A percentile compares a stretch with the other conserved stretches of the same genome.
Conservation (phyloP, 148 eudicot species). For the Cornus kousa region DNA sequence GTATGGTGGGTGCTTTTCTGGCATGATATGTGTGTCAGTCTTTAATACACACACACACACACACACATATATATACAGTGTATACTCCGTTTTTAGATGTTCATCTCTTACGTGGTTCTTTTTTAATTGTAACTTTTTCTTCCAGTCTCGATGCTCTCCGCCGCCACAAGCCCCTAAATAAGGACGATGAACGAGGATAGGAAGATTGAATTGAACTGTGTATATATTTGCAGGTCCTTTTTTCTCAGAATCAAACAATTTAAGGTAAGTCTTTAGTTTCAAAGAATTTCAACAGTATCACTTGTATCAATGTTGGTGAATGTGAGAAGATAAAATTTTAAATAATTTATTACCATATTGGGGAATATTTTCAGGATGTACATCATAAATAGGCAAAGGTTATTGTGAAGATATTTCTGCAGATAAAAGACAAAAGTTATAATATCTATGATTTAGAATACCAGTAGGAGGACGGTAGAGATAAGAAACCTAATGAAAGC, state of each 20-base stretch:
- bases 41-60: not conserved
- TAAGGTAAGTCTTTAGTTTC: not conserved
- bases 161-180: not conserved
- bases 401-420: too few species aligned
- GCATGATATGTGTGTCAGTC: not conserved
- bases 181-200: not conserved
- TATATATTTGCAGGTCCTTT: not conserved
- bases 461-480: too few species aligned
- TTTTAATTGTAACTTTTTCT: not conserved
- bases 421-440: too few species aligned
- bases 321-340: too few species aligned
- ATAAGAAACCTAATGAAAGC: too few species aligned
- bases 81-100: not conserved
- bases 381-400: too few species aligned
- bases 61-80: too few species aligned
- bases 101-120: not conserved
- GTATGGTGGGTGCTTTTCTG: conserved; percentile 16
- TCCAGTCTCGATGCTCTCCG: not conserved
- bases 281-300: not conserved
- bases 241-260: not conserved
- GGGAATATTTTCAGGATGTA: too few species aligned
- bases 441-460: too few species aligned
- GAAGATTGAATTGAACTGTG: not conserved
- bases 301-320: not conserved
- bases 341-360: too few species aligned